Evolutionary conservation across 2,329 filamentous ascomycete species (phyloP), one percentile per base, ranked within the genome.

Genomic region (Tolypocladium pustulatum): DNA sequence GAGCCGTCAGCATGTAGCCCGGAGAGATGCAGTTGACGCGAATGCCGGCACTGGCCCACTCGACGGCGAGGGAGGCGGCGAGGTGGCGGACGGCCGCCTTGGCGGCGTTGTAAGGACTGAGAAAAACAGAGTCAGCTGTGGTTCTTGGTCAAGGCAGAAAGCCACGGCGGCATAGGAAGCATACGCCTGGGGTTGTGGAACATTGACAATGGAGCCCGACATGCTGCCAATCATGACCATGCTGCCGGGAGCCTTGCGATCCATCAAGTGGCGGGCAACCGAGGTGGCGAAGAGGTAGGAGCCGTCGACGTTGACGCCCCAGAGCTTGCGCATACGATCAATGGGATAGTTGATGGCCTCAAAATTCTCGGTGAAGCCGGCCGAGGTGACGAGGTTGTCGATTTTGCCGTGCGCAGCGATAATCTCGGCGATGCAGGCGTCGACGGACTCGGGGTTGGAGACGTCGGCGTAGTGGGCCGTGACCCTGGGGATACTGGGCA

Each of bases 211-310:
- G 58, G 87, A 77, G 52, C 92, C 93, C 56, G 88, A 92, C 92
- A 97, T 97, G 81, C 89, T 94, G 34, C 92, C 93, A 68, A 96
- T 94, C 78, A 96, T 89, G 66, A 97, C 90, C 72, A 97, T 92
- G 76, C 88, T 94, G 51, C 92, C 93, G 0, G 83, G 78, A 6
- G 82, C 78, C 71, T 92, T 86, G 68, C 90, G 85, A 69, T 87
- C 86, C 85, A 96, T 94, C 62, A 97, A 77, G 70, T 97, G 92
- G 70, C 90, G 89, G 37, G 92, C 93, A 10, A 96, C 88, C 6
- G 84, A 85, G 30, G 87, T 88, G 4, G 92, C 90, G 69, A 93
- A 96, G 40, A 96, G 79, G 72, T 95, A 97, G 58, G 92, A 96
- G 27, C 93, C 93, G 68, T 86, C 90, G 1, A 97, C 91, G 65